A percentile compares a stretch with the other conserved stretches of the same genome.
Evolutionary conservation across 257 asterid genomes (phyloP).

Genomic region (Coffea canephora): DNA sequence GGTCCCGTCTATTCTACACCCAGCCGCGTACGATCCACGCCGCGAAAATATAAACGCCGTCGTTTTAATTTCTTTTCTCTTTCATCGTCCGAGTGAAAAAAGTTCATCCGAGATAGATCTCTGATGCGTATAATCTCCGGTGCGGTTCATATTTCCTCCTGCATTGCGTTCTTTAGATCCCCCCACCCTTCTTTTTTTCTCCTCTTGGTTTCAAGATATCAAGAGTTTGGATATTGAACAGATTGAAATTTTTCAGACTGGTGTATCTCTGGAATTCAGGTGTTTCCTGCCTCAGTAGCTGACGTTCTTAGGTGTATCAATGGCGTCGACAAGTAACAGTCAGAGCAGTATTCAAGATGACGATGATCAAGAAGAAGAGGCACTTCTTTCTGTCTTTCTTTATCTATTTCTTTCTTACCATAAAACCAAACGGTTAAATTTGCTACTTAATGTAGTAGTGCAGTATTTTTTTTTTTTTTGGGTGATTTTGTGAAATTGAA

Average conservation of each 20-base stretch:
- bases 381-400: not conserved
- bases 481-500: too few relatives aligned
- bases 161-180: not conserved
- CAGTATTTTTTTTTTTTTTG: too few relatives aligned
- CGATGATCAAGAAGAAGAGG: slow-evolving; percentile 54
- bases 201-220: not conserved
- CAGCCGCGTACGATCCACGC: slow-evolving; percentile 2
- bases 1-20: not conserved
- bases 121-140: too few relatives aligned
- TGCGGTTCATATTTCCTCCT: too few relatives aligned
- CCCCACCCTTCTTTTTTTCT: not conserved
- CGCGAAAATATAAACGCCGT: not conserved
- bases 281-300: too few relatives aligned
- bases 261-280: too few relatives aligned
- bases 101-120: not conserved
- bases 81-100: not conserved
- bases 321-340: slow-evolving; percentile 49
- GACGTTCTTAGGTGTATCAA: not conserved
- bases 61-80: not conserved
- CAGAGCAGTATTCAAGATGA: slow-evolving; percentile 22
- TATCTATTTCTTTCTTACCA: too few relatives aligned
- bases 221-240: not conserved
- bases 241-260: not conserved
- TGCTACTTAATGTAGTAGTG: not conserved
- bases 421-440: not conserved